phyloP scores from a whole-genome alignment of 75 land plant genomes.

The Picea sitchensis region DNA sequence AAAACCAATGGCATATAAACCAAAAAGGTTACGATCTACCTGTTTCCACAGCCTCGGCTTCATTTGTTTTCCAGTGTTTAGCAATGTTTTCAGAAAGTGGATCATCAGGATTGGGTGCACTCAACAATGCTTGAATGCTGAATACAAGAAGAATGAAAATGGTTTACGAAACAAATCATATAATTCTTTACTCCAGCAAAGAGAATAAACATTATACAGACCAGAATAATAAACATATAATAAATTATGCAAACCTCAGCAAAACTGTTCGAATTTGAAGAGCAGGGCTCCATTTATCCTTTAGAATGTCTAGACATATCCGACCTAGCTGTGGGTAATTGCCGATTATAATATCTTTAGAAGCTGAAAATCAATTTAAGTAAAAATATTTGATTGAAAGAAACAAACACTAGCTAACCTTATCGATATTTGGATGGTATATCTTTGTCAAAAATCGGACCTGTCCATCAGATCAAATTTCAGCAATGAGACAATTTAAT shows the following conservation, averaged over 20 bases:
- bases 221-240: constrained; percentile 8
- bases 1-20: background rate
- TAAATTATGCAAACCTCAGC: constrained; percentile 27
- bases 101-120: constrained; percentile 97
- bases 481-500: no score
- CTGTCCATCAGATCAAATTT: constrained; percentile 12
- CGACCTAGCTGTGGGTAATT: constrained; percentile 40
- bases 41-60: constrained; percentile 93
- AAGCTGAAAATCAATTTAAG: background rate
- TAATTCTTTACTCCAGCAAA: background rate
- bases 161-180: background rate
- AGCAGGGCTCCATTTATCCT: constrained; percentile 72
- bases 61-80: constrained; percentile 93
- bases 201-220: constrained; percentile 1
- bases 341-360: background rate
- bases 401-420: constrained; percentile 20
- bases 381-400: background rate
- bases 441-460: constrained; percentile 59
- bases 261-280: constrained; percentile 61
- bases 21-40: constrained; percentile 32
- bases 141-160: background rate
- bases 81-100: constrained; percentile 96
- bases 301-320: constrained; percentile 61
- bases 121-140: constrained; percentile 66
- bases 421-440: constrained; percentile 58